Evolutionary conservation across 352 stramenopile genomes (phyloP).

Genomic region (Phytophthora chlamydospora): DNA sequence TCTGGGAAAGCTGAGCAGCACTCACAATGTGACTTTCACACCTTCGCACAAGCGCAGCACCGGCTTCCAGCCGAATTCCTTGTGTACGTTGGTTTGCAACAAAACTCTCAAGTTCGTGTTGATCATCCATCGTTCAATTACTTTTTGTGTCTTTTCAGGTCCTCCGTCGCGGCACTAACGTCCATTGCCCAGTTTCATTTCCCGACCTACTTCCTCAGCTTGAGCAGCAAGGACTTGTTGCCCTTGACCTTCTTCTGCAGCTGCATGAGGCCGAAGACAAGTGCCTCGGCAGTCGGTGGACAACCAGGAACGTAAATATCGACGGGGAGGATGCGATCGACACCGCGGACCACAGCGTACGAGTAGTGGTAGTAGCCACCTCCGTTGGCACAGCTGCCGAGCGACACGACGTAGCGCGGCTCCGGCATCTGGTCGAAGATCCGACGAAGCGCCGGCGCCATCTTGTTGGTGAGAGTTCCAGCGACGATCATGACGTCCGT

Average conservation of each 20-base stretch:
- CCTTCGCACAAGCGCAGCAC: too few relatives aligned
- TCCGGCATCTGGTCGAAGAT: constrained; percentile 99
- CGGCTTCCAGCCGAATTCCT: too few relatives aligned
- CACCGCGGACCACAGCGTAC: constrained; percentile 96
- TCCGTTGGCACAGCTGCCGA: constrained; percentile 98
- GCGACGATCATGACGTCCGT: constrained; percentile 99
- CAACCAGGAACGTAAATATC: constrained; percentile 99
- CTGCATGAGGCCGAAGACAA: constrained; percentile 22
- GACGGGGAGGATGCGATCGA: constrained; percentile 96
- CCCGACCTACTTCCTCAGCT: constrained; percentile 26
- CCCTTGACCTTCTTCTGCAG: constrained; percentile 25
- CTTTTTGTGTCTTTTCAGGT: too few relatives aligned
- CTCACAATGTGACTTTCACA: too few relatives aligned
- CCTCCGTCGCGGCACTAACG: too few relatives aligned
- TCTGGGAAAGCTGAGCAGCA: too few relatives aligned
- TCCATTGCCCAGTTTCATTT: too few relatives aligned
- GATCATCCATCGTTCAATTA: too few relatives aligned
- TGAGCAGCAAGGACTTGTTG: constrained; percentile 21
- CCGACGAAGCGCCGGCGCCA: constrained; percentile 96
- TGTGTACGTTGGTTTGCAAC: too few relatives aligned
- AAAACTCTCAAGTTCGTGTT: too few relatives aligned
- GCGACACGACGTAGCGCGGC: constrained; percentile 97
- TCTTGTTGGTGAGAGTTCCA: constrained; percentile 99
- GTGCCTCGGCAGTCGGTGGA: constrained; percentile 47
- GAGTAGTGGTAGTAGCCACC: constrained; percentile 93